phyloP scores from a whole-genome alignment of 2,329 filamentous ascomycete species.

The Fusarium acutatum region DNA sequence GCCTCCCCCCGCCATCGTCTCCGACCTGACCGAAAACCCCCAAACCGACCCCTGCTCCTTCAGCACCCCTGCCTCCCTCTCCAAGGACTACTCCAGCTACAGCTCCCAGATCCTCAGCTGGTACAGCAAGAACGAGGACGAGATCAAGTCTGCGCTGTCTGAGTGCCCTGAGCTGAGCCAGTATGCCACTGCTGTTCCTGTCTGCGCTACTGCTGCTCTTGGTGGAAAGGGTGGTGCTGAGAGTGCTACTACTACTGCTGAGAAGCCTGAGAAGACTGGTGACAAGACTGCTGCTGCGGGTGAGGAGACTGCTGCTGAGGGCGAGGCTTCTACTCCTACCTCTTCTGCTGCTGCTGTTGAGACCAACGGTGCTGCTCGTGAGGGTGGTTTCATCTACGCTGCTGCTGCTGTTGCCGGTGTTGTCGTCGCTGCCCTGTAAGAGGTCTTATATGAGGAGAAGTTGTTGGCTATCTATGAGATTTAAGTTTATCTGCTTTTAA shows the following conservation, averaged over 20 bases:
- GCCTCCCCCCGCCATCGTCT: constrained; percentile 42
- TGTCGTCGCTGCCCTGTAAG: constrained; percentile 43
- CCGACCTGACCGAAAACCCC: constrained; percentile 36
- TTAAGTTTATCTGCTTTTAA: constrained; percentile 23
- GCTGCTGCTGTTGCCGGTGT: constrained; percentile 45
- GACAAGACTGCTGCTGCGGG: neutral
- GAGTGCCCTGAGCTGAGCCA: constrained; percentile 40
- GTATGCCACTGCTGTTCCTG: constrained; percentile 30
- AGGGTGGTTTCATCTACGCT: constrained; percentile 43
- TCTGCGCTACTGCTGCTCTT: constrained; percentile 33
- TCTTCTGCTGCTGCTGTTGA: neutral
- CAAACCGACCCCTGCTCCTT: constrained; percentile 46
- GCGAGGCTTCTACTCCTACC: neutral
- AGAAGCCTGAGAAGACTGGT: constrained; percentile 9
- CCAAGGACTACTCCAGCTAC: constrained; percentile 45
- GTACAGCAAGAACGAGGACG: constrained; percentile 41
- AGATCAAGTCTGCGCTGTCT: constrained; percentile 37
- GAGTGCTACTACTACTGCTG: constrained; percentile 3
- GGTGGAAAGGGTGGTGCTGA: neutral
- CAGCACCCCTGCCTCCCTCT: constrained; percentile 44
- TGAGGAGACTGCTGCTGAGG: neutral
- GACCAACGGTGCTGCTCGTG: constrained; percentile 36
- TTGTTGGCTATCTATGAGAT: neutral
- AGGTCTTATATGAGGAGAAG: neutral
- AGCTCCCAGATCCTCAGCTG: constrained; percentile 43